A percentile compares a stretch with the other conserved stretches of the same genome.
These are phyloP conservation scores for Lentinula detonsa DNA, from an alignment of 768 basidiomycete genomes.

Conservation along the genomic window DNA sequence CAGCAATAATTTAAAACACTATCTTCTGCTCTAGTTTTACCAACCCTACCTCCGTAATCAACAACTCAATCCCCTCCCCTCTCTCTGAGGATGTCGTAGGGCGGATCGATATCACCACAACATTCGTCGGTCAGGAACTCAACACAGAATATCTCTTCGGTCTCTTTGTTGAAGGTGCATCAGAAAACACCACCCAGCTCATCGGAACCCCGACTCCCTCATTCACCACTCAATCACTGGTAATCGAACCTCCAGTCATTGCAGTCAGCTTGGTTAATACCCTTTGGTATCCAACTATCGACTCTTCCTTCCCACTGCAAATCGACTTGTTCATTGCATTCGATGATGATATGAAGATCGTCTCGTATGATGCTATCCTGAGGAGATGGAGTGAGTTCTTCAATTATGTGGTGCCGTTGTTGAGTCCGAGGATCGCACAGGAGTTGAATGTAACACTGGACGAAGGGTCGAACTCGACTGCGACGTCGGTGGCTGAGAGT, in stretches of 20 bases:
- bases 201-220: not conserved
- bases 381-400: conserved; percentile 4
- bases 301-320: conserved; percentile 3
- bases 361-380: conserved; percentile 5
- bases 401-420: not conserved
- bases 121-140: conserved; percentile 1
- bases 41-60: not conserved
- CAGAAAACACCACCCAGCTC: conserved; percentile 6
- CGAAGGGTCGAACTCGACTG: not conserved
- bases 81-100: not conserved
- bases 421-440: conserved; percentile 3
- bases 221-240: not conserved
- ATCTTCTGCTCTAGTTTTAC: not conserved
- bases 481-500: not conserved
- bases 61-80: not conserved
- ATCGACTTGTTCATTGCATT: conserved; percentile 3
- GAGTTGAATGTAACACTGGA: too few species aligned
- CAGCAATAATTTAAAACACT: too few species aligned
- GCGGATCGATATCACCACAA: not conserved
- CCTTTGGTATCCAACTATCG: conserved; percentile 2
- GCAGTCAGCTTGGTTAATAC: not conserved
- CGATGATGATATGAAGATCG: conserved; percentile 6
- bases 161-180: not conserved
- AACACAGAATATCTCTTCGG: conserved; percentile 7
- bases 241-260: conserved; percentile 1